These are phyloP conservation scores for Hypsizygus ulmarius DNA, from an alignment of 1,284 basidiomycete genomes.

Conservation along the genomic window DNA sequence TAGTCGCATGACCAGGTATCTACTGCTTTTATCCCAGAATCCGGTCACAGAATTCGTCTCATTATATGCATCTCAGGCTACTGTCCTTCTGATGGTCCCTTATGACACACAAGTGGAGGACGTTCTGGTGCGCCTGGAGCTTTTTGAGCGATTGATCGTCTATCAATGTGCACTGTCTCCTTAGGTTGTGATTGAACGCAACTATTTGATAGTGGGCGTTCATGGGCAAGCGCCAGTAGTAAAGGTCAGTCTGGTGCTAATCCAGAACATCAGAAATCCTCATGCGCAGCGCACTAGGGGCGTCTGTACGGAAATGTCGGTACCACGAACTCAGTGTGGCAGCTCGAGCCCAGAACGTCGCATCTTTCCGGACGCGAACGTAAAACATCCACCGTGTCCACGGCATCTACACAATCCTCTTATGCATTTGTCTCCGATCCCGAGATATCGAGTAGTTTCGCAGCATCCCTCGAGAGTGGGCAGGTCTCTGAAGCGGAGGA, in stretches of 20 bases:
- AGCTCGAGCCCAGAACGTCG: constrained; percentile 63
- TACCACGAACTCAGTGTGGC: constrained; percentile 64
- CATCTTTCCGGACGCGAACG: constrained; percentile 58
- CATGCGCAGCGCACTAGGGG: constrained; percentile 43
- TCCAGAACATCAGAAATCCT: neutral
- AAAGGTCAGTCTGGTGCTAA: constrained; percentile 47
- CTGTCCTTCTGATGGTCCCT: constrained; percentile 72
- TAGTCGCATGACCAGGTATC: constrained; percentile 68
- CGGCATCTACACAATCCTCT: constrained; percentile 72
- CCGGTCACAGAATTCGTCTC: constrained; percentile 5
- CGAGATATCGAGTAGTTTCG: constrained; percentile 77
- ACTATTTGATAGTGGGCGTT: constrained; percentile 68
- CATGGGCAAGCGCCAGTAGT: constrained; percentile 64
- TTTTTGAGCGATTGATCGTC: constrained; percentile 1
- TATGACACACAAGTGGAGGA: constrained; percentile 69
- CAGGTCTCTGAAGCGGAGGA: constrained; percentile 71
- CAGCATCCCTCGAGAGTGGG: constrained; percentile 70
- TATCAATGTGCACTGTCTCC: neutral
- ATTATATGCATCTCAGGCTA: constrained; percentile 50
- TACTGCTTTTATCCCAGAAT: constrained; percentile 13
- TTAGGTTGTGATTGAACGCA: constrained; percentile 68
- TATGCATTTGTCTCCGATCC: constrained; percentile 76
- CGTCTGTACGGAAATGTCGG: constrained; percentile 67
- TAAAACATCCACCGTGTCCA: constrained; percentile 70
- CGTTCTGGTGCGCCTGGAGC: constrained; percentile 49